A percentile compares a stretch with the other conserved stretches of the same genome.
Conservation (phyloP, 2,329 filamentous ascomycete species). For the Colletotrichum limetticola region DNA sequence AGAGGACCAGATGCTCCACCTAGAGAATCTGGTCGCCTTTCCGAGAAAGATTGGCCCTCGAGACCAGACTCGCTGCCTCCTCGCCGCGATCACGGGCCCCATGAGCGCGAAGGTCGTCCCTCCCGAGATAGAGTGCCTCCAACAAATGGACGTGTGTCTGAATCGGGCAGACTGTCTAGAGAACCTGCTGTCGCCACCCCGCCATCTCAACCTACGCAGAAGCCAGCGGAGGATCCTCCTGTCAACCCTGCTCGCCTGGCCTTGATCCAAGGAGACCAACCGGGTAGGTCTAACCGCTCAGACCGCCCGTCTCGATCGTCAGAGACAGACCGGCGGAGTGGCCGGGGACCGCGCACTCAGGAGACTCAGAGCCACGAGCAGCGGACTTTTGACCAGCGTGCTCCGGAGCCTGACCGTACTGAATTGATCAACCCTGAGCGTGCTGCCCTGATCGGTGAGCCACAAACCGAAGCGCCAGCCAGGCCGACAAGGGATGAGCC, state of each 20-base stretch:
- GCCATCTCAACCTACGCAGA: slow-evolving; percentile 39
- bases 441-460: slow-evolving; percentile 56
- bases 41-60: slow-evolving; percentile 51
- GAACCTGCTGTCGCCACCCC: slow-evolving; percentile 37
- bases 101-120: slow-evolving; percentile 51
- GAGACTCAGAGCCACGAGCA: slow-evolving; percentile 1
- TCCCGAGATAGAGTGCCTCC: slow-evolving; percentile 47
- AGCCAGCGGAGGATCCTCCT: slow-evolving; percentile 55
- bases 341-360: slow-evolving; percentile 38
- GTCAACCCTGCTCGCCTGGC: slow-evolving; percentile 68
- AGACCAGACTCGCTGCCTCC: slow-evolving; percentile 45
- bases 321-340: slow-evolving; percentile 32
- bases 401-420: slow-evolving; percentile 41
- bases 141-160: slow-evolving; percentile 39
- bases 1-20: slow-evolving; percentile 49
- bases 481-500: slow-evolving; percentile 55
- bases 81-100: slow-evolving; percentile 47
- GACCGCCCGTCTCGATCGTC: slow-evolving; percentile 25
- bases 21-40: slow-evolving; percentile 49
- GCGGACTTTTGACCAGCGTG: slow-evolving; percentile 41
- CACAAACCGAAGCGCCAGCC: slow-evolving; percentile 46
- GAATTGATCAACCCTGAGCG: slow-evolving; percentile 61
- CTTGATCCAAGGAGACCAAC: slow-evolving; percentile 52
- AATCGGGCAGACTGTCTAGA: slow-evolving; percentile 40
- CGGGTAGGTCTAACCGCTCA: slow-evolving; percentile 20